Evolutionary conservation across 2,329 filamentous ascomycete species (phyloP).

Genomic region (Colletotrichum viniferum): DNA sequence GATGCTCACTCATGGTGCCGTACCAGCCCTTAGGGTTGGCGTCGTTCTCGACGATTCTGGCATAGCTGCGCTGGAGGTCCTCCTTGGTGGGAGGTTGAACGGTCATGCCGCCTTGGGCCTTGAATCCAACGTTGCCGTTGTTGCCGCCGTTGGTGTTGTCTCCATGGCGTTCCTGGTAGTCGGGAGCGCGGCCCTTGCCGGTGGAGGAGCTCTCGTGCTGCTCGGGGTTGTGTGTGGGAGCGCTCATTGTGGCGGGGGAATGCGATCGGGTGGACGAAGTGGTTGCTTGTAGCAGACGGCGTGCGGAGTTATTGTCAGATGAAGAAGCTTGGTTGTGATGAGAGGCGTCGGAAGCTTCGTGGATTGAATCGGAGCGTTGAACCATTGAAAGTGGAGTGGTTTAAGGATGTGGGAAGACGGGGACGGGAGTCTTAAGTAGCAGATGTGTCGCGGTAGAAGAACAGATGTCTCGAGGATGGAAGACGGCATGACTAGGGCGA

Average conservation of each 20-base stretch:
- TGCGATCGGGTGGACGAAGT: not conserved
- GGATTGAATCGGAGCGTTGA: not conserved
- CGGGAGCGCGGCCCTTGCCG: conserved; percentile 18
- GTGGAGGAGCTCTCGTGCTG: conserved; percentile 13
- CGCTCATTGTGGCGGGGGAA: conserved; percentile 19
- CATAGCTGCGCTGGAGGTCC: conserved; percentile 86
- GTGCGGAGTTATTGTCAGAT: conserved; percentile 23
- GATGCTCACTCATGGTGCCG: conserved; percentile 75
- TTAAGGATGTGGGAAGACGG: not conserved
- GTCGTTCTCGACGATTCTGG: conserved; percentile 66
- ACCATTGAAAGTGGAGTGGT: not conserved
- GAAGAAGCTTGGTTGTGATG: not conserved
- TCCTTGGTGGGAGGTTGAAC: conserved; percentile 83
- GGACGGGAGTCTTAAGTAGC: conserved; percentile 14
- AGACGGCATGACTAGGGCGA: conserved; percentile 1
- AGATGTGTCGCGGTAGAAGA: not conserved
- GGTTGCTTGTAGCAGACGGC: not conserved
- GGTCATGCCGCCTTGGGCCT: conserved; percentile 60
- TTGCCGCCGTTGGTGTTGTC: conserved; percentile 22
- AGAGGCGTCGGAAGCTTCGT: not conserved
- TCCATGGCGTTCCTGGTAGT: conserved; percentile 10
- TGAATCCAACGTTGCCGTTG: conserved; percentile 44
- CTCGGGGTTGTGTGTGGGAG: not conserved
- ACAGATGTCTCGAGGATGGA: conserved; percentile 1
- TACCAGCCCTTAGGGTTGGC: conserved; percentile 85